Evolutionary conservation across 2,329 filamentous ascomycete genomes (phyloP).

Genomic region (Cercospora brassicicola): DNA sequence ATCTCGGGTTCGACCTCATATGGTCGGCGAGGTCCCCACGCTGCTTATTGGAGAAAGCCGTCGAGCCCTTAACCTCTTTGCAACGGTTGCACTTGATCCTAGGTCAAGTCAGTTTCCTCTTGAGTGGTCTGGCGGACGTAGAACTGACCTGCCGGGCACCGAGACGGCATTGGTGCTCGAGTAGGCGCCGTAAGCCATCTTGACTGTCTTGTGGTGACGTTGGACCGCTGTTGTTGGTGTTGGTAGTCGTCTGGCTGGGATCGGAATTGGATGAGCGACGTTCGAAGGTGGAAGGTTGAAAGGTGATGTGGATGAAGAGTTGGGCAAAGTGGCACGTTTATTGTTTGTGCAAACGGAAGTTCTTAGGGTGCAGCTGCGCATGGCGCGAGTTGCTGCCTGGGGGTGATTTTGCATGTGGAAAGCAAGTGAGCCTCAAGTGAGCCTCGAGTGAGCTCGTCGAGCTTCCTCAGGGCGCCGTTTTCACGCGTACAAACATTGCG

Average conservation of each 20-base stretch:
- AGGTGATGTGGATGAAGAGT: neutral
- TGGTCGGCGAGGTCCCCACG: conserved; percentile 5
- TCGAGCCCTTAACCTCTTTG: conserved; percentile 13
- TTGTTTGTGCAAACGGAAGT: neutral
- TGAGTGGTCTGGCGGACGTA: neutral
- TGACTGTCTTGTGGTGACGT: neutral
- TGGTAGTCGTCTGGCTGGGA: neutral
- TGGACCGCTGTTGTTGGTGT: neutral
- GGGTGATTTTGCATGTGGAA: neutral
- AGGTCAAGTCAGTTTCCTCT: neutral
- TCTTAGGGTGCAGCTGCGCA: neutral
- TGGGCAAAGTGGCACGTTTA: neutral
- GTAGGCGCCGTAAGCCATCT: neutral
- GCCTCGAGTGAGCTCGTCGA: neutral
- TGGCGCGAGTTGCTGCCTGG: neutral
- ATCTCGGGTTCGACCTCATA: neutral
- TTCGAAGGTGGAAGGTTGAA: neutral
- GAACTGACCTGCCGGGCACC: neutral
- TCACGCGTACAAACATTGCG: neutral
- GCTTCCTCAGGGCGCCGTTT: neutral
- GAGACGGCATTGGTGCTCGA: neutral
- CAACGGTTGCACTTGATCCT: conserved; percentile 28
- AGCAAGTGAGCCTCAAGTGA: neutral
- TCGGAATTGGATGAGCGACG: neutral
- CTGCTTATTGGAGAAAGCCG: conserved; percentile 16